These are phyloP conservation scores for Ceratocystiopsis minuta DNA, from an alignment of 2,329 filamentous ascomycete species.

Conservation along the genomic window DNA sequence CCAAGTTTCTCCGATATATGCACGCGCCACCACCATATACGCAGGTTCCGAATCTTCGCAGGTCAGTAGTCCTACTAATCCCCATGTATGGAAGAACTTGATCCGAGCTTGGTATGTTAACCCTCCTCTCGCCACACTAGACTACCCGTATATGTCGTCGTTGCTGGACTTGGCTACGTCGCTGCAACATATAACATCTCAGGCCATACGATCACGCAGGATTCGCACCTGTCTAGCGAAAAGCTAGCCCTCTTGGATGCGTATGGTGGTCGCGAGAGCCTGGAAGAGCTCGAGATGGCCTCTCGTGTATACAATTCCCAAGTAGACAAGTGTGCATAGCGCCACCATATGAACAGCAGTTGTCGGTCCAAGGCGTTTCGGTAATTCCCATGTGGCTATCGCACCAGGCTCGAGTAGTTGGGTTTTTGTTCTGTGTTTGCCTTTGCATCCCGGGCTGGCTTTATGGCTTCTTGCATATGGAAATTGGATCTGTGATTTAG, in stretches of 20 bases:
- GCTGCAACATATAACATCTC: slow-evolving; percentile 1
- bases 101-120: slow-evolving; percentile 4
- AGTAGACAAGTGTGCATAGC: background rate
- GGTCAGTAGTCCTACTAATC: background rate
- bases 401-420: too few species aligned
- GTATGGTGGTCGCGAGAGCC: slow-evolving; percentile 15
- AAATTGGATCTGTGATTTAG: too few species aligned
- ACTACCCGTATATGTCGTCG: slow-evolving; percentile 3
- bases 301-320: slow-evolving; percentile 15
- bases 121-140: background rate
- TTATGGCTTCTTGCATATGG: too few species aligned
- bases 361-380: too few species aligned
- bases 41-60: too few species aligned
- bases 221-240: background rate
- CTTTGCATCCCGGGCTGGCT: too few species aligned
- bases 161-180: slow-evolving; percentile 5
- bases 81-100: too few species aligned
- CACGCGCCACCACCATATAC: slow-evolving; percentile 5
- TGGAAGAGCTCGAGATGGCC: slow-evolving; percentile 16
- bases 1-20: slow-evolving; percentile 15
- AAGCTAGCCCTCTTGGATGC: slow-evolving; percentile 12
- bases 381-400: too few species aligned
- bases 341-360: too few species aligned
- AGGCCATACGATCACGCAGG: background rate
- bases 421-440: too few species aligned